Evolutionary conservation across 768 basidiomycete species (phyloP), one percentile per base, ranked within the genome.

Genomic region (Mycena floridula): DNA sequence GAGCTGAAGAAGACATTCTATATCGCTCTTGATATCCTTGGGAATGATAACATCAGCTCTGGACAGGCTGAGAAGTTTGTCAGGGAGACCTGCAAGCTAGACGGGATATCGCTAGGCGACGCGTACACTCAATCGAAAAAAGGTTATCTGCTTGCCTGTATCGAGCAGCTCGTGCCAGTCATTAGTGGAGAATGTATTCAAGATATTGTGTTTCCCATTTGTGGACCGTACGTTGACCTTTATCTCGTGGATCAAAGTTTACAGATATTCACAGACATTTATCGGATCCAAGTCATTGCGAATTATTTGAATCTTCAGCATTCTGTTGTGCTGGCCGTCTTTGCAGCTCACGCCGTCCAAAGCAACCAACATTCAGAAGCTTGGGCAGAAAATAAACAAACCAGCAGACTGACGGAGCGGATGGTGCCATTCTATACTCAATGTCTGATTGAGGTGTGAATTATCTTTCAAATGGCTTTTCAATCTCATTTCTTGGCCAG

Each of bases 231-330:
- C 62, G 84, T 62, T 25, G 32, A 44, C 39, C 25, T 30, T 37
- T 26, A 46, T 47, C 37, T n/a, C n/a, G n/a, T n/a, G n/a, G n/a
- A n/a, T n/a, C n/a, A n/a, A n/a, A n/a, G n/a, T n/a, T n/a, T n/a
- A n/a, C n/a, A n/a, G n/a, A n/a, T n/a, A n/a, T n/a, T n/a, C n/a
- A n/a, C n/a, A n/a, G n/a, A n/a, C n/a, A n/a, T n/a, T n/a, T n/a
- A n/a, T n/a, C n/a, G n/a, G n/a, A n/a, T n/a, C n/a, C n/a, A n/a
- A n/a, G n/a, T n/a, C n/a, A n/a, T n/a, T 79, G 85, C 25, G 85
- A 91, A 50, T 79, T 79, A n/a, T 93, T 81, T 53, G 90, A 94
- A 59, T 85, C 88, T 0, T 81, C 89, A n/a, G 1, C 91, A 93
- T 58, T 92, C 90, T 7, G 86, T 88, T 22, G 64, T 93, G 26